These are phyloP conservation scores for Phytophthora macrochlamydospora DNA, from an alignment of 352 stramenopile species.

Conservation along the genomic window DNA sequence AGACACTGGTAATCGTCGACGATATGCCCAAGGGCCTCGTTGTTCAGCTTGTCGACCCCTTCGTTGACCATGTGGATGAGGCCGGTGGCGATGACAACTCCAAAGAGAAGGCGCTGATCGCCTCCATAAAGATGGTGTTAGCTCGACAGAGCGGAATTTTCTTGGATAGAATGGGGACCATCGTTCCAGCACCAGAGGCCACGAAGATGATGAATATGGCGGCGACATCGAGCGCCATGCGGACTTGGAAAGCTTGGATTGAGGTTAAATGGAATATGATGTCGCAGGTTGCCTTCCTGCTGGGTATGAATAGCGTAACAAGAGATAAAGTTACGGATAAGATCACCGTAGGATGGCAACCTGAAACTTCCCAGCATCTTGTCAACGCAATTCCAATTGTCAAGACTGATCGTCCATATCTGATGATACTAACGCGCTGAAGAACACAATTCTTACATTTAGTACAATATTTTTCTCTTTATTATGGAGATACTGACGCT, in stretches of 20 bases:
- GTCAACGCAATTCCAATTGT: too few relatives aligned
- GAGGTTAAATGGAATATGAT: too few relatives aligned
- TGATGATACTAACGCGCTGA: background rate
- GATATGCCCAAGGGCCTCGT: constrained; percentile 48
- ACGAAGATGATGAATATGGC: constrained; percentile 53
- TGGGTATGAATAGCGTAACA: too few relatives aligned
- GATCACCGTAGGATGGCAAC: too few relatives aligned
- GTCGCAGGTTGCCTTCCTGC: too few relatives aligned
- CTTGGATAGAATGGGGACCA: constrained; percentile 40
- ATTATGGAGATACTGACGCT: background rate
- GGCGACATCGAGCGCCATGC: constrained; percentile 40
- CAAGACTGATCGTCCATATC: too few relatives aligned
- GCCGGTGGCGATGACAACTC: constrained; percentile 60
- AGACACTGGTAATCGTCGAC: constrained; percentile 51
- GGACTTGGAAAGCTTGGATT: constrained; percentile 13
- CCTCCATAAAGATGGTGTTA: constrained; percentile 41
- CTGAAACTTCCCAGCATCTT: too few relatives aligned
- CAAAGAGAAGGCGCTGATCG: constrained; percentile 53
- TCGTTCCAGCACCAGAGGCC: constrained; percentile 36
- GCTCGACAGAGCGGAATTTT: constrained; percentile 21
- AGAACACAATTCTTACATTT: background rate
- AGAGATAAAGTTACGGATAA: too few relatives aligned
- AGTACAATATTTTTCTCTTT: background rate
- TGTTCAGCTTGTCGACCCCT: constrained; percentile 48
- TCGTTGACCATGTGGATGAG: constrained; percentile 77